phyloP scores from a whole-genome alignment of 768 basidiomycete genomes.

The Obba rivulosa region DNA sequence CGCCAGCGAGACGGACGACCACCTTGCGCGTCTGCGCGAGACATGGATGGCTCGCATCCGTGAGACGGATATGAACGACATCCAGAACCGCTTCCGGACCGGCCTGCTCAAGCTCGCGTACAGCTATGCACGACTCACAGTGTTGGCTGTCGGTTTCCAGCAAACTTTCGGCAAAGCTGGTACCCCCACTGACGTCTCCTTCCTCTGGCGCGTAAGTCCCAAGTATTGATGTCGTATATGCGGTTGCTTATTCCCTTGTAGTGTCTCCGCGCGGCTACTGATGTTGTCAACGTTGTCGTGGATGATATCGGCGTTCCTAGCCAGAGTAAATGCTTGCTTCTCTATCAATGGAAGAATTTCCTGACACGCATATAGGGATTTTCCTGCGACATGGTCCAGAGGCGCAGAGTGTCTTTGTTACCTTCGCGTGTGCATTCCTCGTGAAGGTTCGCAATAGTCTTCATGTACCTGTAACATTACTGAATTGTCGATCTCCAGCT shows the following conservation, averaged over 20 bases:
- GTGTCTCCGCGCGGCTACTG: constrained; percentile 21
- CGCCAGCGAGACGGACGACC: constrained; percentile 65
- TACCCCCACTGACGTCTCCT: constrained; percentile 22
- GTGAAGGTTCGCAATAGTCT: constrained; percentile 52
- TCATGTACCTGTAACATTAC: not conserved
- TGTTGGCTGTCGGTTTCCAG: constrained; percentile 39
- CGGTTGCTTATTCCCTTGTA: not conserved
- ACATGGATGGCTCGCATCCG: constrained; percentile 48
- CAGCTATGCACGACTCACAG: constrained; percentile 33
- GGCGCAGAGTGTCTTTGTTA: constrained; percentile 72
- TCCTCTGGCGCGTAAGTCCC: constrained; percentile 20
- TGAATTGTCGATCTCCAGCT: constrained; percentile 37
- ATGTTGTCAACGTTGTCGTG: constrained; percentile 25
- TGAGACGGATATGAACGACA: constrained; percentile 49
- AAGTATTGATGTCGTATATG: not conserved
- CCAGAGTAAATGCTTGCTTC: constrained; percentile 10
- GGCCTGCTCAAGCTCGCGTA: constrained; percentile 20
- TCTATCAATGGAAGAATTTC: no score
- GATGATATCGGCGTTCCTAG: constrained; percentile 23
- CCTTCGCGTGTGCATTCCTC: constrained; percentile 78
- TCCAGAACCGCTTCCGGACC: constrained; percentile 36
- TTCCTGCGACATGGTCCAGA: constrained; percentile 73
- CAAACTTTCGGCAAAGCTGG: constrained; percentile 26
- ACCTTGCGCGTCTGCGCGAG: constrained; percentile 48
- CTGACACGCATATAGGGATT: constrained; percentile 30